phyloP scores from a whole-genome alignment of 2,329 filamentous ascomycete genomes.

The Epichloe festucae region DNA sequence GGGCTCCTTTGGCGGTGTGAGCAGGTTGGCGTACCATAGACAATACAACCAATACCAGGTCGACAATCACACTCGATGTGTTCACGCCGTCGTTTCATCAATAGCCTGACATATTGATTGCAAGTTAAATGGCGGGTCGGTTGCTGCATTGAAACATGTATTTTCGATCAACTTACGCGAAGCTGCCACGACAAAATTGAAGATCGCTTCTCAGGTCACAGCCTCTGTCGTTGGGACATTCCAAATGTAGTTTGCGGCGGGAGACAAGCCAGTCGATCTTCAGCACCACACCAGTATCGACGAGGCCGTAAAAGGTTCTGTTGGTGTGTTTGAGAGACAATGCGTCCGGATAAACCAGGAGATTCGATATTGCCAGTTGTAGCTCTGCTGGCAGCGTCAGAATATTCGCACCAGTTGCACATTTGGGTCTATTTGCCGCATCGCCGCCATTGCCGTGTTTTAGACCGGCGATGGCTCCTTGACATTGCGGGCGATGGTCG shows the following conservation, averaged over 20 bases:
- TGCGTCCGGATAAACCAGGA: slow-evolving; percentile 57
- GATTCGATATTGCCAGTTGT: slow-evolving; percentile 46
- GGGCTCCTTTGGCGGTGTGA: slow-evolving; percentile 30
- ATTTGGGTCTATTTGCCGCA: background rate
- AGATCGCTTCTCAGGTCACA: slow-evolving; percentile 48
- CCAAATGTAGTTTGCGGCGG: slow-evolving; percentile 47
- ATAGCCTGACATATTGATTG: slow-evolving; percentile 23
- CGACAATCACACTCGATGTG: slow-evolving; percentile 48
- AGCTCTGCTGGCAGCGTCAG: slow-evolving; percentile 47
- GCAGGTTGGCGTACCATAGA: slow-evolving; percentile 37
- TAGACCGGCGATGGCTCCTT: background rate
- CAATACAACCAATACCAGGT: slow-evolving; percentile 41
- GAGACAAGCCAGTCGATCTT: slow-evolving; percentile 60
- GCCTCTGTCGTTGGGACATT: slow-evolving; percentile 46
- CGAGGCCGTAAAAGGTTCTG: slow-evolving; percentile 48
- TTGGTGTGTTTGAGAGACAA: slow-evolving; percentile 56
- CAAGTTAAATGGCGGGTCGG: background rate
- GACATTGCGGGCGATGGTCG: background rate
- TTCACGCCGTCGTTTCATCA: slow-evolving; percentile 46
- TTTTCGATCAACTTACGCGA: slow-evolving; percentile 30
- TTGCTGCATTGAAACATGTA: background rate
- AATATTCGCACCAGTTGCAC: background rate
- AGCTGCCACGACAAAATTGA: slow-evolving; percentile 46
- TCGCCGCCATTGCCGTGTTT: background rate
- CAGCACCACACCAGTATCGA: slow-evolving; percentile 51